Conservation (phyloP, 495 filamentous ascomycete species). For the Lichenothelia convexa region DNA sequence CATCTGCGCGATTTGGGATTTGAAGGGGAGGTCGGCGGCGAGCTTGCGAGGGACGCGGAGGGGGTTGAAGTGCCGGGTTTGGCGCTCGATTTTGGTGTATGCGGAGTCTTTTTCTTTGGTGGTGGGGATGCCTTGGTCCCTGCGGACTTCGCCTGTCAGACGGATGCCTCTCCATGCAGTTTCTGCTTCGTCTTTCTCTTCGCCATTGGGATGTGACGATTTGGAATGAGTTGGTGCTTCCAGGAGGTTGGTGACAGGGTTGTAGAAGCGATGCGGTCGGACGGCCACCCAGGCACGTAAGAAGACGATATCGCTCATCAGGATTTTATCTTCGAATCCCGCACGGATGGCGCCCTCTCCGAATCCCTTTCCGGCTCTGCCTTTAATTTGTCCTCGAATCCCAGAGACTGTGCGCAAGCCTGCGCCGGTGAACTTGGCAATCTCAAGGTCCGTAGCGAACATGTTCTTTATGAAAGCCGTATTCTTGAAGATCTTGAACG, state of each 20-base stretch:
- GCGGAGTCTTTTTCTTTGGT: conserved; percentile 61
- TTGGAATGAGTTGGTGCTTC: no score
- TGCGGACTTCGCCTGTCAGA: conserved; percentile 81
- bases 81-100: conserved; percentile 69
- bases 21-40: conserved; percentile 74
- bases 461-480: conserved; percentile 98
- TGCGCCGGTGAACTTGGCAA: conserved; percentile 95
- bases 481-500: conserved; percentile 98
- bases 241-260: conserved; percentile 83
- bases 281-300: conserved; percentile 91
- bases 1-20: conserved; percentile 73
- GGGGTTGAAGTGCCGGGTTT: conserved; percentile 77
- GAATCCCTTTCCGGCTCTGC: conserved; percentile 71
- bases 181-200: conserved; percentile 20
- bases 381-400: conserved; percentile 89
- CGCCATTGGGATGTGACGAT: no score
- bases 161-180: conserved; percentile 70
- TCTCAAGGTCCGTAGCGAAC: conserved; percentile 81
- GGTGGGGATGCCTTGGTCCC: conserved; percentile 52
- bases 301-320: conserved; percentile 94
- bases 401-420: conserved; percentile 90
- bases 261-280: conserved; percentile 88
- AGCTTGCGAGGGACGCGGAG: conserved; percentile 73
- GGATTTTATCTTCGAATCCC: conserved; percentile 93
- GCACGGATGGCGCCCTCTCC: conserved; percentile 92